Percentiles rank a stretch among this genome's conserved stretches.
Conservation (phyloP, 768 basidiomycete species). For the Hericium erinaceus region DNA sequence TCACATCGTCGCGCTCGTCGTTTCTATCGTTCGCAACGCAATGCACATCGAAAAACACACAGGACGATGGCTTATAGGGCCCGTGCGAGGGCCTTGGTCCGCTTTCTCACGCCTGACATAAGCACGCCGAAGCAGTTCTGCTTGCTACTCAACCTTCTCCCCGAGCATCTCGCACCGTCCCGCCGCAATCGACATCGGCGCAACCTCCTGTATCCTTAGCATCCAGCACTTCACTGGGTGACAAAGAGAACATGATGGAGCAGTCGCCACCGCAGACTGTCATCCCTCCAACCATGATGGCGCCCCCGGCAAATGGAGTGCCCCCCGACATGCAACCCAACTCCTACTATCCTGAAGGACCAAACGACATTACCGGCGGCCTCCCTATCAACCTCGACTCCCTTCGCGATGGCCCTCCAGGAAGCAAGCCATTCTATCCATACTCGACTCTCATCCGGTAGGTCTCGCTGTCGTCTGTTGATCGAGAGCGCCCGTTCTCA, state of each 20-base stretch:
- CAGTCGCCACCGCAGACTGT: slow-evolving; percentile 38
- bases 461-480: slow-evolving; percentile 20
- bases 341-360: slow-evolving; percentile 61
- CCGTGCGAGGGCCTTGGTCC: slow-evolving; percentile 39
- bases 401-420: slow-evolving; percentile 77
- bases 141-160: slow-evolving; percentile 15
- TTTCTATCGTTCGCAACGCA: slow-evolving; percentile 9
- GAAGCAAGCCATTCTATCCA: slow-evolving; percentile 85
- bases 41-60: neutral
- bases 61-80: slow-evolving; percentile 27
- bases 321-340: slow-evolving; percentile 30
- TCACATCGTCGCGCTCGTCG: slow-evolving; percentile 19
- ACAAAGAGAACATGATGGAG: slow-evolving; percentile 13
- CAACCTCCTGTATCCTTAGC: neutral
- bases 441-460: slow-evolving; percentile 88
- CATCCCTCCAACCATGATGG: slow-evolving; percentile 54
- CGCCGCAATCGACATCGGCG: slow-evolving; percentile 7
- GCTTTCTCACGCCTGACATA: slow-evolving; percentile 38
- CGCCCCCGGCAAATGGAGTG: slow-evolving; percentile 25
- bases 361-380: slow-evolving; percentile 73
- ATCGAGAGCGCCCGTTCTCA: slow-evolving; percentile 1
- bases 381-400: slow-evolving; percentile 84
- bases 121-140: slow-evolving; percentile 31
- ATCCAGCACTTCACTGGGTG: neutral
- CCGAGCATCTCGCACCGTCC: slow-evolving; percentile 7